These are phyloP conservation scores for Orbilia quercus DNA, from an alignment of 2,329 filamentous ascomycete genomes.

Conservation along the genomic window DNA sequence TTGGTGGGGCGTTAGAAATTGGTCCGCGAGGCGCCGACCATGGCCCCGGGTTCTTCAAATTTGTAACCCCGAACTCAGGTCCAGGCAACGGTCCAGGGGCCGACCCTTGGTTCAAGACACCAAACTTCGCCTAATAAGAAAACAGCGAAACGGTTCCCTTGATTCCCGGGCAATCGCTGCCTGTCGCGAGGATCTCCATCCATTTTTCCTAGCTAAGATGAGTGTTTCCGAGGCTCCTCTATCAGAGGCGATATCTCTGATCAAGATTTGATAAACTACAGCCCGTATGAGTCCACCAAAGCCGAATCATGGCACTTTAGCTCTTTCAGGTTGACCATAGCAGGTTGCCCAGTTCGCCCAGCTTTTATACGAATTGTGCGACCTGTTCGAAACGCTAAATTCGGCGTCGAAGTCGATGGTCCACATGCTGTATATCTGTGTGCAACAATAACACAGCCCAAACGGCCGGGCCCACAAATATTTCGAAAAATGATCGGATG, in stretches of 20 bases:
- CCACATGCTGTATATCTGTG: constrained; percentile 20
- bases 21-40: not conserved
- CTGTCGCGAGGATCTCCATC: constrained; percentile 40
- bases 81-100: not conserved
- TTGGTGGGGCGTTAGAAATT: not conserved
- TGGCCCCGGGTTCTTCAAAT: constrained; percentile 1
- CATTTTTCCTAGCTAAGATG: constrained; percentile 10
- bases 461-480: not conserved
- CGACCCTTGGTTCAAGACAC: constrained; percentile 17
- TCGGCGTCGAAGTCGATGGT: constrained; percentile 4
- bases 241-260: constrained; percentile 7
- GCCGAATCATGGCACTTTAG: constrained; percentile 8
- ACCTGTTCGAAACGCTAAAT: constrained; percentile 15
- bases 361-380: constrained; percentile 14
- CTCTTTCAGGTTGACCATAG: not conserved
- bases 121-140: constrained; percentile 34
- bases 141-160: not conserved
- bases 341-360: not conserved
- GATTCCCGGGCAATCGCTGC: constrained; percentile 30
- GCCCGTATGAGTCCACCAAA: constrained; percentile 2
- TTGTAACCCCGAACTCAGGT: constrained; percentile 9
- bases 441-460: constrained; percentile 18
- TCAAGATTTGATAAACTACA: not conserved
- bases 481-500: not conserved
- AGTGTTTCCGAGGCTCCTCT: not conserved